Evolutionary conservation across 2,329 filamentous ascomycete genomes (phyloP), one percentile per base, ranked within the genome.

Genomic region (Sphaerulina vaccinii): DNA sequence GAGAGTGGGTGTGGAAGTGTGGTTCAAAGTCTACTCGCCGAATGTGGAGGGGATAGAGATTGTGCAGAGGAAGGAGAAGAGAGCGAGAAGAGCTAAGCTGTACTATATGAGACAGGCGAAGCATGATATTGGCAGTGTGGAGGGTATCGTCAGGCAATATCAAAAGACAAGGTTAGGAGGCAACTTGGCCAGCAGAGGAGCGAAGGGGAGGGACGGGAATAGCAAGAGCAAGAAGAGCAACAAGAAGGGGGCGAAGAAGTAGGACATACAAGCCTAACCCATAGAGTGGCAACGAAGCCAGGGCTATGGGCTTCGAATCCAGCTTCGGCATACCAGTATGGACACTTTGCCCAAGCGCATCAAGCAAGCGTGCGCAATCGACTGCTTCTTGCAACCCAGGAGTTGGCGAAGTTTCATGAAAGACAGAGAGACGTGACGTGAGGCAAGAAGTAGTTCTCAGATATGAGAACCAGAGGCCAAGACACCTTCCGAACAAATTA

Each of bases 1-100:
- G 61, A 83, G 88, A 63, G 83, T 95, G 5, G 88, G 89, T 55
- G 89, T 96, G 54, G 93, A 99, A 80, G 93, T 96, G 89, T 96
- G 90, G 85, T 90, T 88, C 73, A 99, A 99, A 79, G 79, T 97
- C 53, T 97, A 93, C 77, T 88, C 84, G 67, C 92, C 92, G 55
- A 87, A 88, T 67, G 86, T 97, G 24, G 84, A 87, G 68, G 89
- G 88, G 58, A 90, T 99, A 66, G 92, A 99, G 74, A 86, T 99
- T 63, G 88, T 97, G 71, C 89, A 95, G 82, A 79, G 92, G 64
- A 81, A 83, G 58, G 80, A 82, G 67, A 93, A 90, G 85, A 83
- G 90, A 70, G 89, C 90, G 60, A 85, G 91, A 69, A 83, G 93
- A 65, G 92, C 91, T 21, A 80, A 90, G 62, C 77, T 99, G 71